These are phyloP conservation scores for Gautieria morchelliformis DNA, from an alignment of 768 basidiomycete species.

Conservation along the genomic window DNA sequence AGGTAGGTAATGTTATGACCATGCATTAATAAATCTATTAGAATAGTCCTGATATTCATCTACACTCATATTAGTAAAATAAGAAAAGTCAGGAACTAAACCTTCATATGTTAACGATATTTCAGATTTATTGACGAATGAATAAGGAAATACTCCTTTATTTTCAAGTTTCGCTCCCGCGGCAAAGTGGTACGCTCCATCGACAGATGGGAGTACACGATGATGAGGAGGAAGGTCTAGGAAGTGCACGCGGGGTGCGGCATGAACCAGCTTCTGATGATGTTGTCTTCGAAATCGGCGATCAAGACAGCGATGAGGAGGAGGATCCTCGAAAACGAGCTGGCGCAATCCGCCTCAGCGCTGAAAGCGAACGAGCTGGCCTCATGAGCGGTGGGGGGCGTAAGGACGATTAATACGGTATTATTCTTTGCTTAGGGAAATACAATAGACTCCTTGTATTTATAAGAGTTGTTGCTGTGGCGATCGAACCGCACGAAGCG, in stretches of 20 bases:
- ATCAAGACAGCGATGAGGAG: slow-evolving; percentile 64
- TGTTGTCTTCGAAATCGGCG: slow-evolving; percentile 88
- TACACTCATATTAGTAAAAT: too few species aligned
- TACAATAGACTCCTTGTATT: neutral
- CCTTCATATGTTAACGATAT: too few species aligned
- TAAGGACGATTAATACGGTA: slow-evolving; percentile 23
- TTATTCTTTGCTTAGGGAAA: neutral
- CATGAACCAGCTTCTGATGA: slow-evolving; percentile 44
- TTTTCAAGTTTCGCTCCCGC: too few species aligned
- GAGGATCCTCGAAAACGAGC: slow-evolving; percentile 38
- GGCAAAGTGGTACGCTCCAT: too few species aligned
- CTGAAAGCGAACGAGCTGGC: slow-evolving; percentile 53
- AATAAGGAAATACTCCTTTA: too few species aligned
- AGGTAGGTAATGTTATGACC: too few species aligned
- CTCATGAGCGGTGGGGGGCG: slow-evolving; percentile 41
- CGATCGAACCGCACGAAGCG: neutral
- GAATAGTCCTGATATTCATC: too few species aligned
- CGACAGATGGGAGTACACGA: slow-evolving; percentile 43
- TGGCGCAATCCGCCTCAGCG: slow-evolving; percentile 27
- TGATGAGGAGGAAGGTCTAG: slow-evolving; percentile 50
- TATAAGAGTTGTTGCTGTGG: neutral
- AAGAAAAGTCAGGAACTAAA: too few species aligned
- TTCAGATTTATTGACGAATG: too few species aligned
- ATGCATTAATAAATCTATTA: too few species aligned
- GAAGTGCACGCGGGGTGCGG: slow-evolving; percentile 56